phyloP scores from a whole-genome alignment of 2,329 filamentous ascomycete species.

The Fusarium tupiense region DNA sequence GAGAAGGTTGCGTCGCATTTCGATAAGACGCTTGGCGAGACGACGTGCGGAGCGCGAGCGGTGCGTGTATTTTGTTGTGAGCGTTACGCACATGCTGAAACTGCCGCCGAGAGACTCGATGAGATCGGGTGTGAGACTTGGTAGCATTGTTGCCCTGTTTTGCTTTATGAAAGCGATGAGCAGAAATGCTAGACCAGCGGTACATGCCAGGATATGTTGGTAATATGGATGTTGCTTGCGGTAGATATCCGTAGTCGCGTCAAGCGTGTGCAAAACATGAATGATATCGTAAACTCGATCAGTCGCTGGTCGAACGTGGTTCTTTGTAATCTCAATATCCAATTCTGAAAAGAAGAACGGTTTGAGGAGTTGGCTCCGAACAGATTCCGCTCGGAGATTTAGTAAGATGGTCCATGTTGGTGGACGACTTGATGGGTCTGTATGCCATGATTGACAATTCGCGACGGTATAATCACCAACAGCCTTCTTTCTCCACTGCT shows the following conservation, averaged over 20 bases:
- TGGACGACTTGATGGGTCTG: conserved; percentile 7
- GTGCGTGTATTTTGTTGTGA: conserved; percentile 20
- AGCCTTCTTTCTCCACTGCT: conserved; percentile 41
- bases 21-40: conserved; percentile 13
- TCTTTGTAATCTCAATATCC: conserved; percentile 21
- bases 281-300: conserved; percentile 26
- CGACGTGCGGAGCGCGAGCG: conserved; percentile 12
- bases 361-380: conserved; percentile 21
- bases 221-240: conserved; percentile 25
- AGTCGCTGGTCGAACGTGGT: conserved; percentile 13
- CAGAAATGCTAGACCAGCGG: conserved; percentile 18
- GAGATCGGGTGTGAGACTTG: conserved; percentile 5
- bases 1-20: conserved; percentile 17
- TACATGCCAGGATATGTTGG: conserved; percentile 22
- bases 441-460: conserved; percentile 7
- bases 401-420: conserved; percentile 23
- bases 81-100: conserved; percentile 19
- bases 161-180: conserved; percentile 29
- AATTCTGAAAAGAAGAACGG: conserved; percentile 28
- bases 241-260: conserved; percentile 19
- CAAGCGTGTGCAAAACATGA: conserved; percentile 12
- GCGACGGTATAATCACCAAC: conserved; percentile 26
- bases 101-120: conserved; percentile 18
- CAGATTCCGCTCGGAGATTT: conserved; percentile 25
- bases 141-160: conserved; percentile 13